These are phyloP conservation scores for Ceratocystis cubensis DNA, from an alignment of 2,329 filamentous ascomycete genomes.

Conservation along the genomic window DNA sequence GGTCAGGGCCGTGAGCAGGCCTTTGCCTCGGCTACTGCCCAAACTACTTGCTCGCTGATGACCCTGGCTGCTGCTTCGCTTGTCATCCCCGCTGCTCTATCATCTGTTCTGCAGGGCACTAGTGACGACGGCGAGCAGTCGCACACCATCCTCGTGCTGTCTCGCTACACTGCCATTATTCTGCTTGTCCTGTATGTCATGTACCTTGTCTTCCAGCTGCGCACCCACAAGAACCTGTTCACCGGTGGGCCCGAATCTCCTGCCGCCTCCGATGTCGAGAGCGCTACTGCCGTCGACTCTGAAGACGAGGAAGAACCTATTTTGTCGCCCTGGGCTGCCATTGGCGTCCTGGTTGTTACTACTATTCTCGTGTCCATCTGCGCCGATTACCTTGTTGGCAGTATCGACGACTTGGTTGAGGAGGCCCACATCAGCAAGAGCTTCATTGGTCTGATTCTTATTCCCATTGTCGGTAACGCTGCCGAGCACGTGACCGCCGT, in stretches of 20 bases:
- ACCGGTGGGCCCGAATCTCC: slow-evolving; percentile 36
- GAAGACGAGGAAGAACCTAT: slow-evolving; percentile 31
- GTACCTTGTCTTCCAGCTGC: slow-evolving; percentile 67
- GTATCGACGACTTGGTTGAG: slow-evolving; percentile 59
- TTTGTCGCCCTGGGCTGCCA: slow-evolving; percentile 52
- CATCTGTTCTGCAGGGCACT: slow-evolving; percentile 46
- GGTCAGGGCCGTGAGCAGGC: slow-evolving; percentile 52
- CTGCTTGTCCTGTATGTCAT: slow-evolving; percentile 61
- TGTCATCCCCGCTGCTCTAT: slow-evolving; percentile 65
- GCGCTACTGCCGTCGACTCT: slow-evolving; percentile 33
- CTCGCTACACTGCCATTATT: slow-evolving; percentile 63
- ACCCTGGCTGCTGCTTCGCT: slow-evolving; percentile 63
- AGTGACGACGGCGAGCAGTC: slow-evolving; percentile 33
- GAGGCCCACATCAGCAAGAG: slow-evolving; percentile 62
- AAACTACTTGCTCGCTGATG: slow-evolving; percentile 65
- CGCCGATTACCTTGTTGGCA: slow-evolving; percentile 65
- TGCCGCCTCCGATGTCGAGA: slow-evolving; percentile 21
- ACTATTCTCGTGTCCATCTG: slow-evolving; percentile 61
- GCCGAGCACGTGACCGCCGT: slow-evolving; percentile 73
- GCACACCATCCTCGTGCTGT: slow-evolving; percentile 54
- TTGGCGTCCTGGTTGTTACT: slow-evolving; percentile 52
- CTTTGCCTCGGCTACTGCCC: slow-evolving; percentile 66
- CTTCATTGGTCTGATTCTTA: slow-evolving; percentile 67
- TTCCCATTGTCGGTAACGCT: slow-evolving; percentile 69
- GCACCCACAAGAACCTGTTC: slow-evolving; percentile 61